These are phyloP conservation scores for Usnea hakonensis DNA, from an alignment of 495 filamentous ascomycete species.

Conservation along the genomic window DNA sequence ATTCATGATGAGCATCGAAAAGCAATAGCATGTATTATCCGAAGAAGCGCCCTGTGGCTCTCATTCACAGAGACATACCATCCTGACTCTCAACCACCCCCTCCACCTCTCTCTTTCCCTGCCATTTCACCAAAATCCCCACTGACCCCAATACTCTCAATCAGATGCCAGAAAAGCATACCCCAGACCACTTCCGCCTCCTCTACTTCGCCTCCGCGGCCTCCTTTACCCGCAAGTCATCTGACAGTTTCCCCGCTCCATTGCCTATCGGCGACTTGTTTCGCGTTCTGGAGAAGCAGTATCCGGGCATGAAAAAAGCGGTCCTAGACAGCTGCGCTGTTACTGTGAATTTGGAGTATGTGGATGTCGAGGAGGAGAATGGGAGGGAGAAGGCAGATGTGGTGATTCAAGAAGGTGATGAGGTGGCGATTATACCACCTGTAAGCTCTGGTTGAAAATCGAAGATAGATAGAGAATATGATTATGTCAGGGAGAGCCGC, in stretches of 20 bases:
- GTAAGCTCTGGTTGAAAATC: conserved; percentile 66
- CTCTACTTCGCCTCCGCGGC: conserved; percentile 82
- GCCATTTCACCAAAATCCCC: neutral
- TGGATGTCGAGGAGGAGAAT: conserved; percentile 52
- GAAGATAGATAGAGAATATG: neutral
- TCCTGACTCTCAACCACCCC: conserved; percentile 6
- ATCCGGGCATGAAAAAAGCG: conserved; percentile 68
- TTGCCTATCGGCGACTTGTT: conserved; percentile 60
- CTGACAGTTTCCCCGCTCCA: conserved; percentile 67
- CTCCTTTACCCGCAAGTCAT: conserved; percentile 61
- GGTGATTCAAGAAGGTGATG: conserved; percentile 68
- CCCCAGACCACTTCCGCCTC: conserved; percentile 60
- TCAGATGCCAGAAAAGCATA: conserved; percentile 32
- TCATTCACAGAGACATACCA: conserved; percentile 25
- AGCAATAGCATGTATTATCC: conserved; percentile 63
- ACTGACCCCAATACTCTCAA: neutral
- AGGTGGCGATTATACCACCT: conserved; percentile 94
- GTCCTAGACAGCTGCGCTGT: conserved; percentile 71
- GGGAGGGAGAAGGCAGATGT: conserved; percentile 28
- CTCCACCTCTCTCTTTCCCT: conserved; percentile 19
- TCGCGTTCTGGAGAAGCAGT: conserved; percentile 60
- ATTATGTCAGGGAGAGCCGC: neutral
- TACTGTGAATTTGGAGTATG: conserved; percentile 82
- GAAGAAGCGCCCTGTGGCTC: conserved; percentile 42
- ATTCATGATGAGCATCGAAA: conserved; percentile 14